phyloP scores from a whole-genome alignment of 2,329 filamentous ascomycete genomes.

The Phoma sp. region DNA sequence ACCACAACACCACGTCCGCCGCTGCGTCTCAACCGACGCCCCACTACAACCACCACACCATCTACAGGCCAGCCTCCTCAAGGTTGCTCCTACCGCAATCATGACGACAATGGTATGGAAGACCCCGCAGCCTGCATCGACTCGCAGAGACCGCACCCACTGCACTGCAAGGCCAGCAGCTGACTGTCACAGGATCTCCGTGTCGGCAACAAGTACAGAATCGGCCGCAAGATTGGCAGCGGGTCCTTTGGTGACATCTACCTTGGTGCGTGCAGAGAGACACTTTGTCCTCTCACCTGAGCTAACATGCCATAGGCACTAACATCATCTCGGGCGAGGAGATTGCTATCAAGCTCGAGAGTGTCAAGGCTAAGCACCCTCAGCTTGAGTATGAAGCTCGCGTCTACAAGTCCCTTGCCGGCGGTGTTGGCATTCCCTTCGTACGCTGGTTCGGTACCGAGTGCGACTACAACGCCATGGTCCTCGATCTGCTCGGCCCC shows the following conservation, averaged over 20 bases:
- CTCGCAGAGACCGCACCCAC: conserved; percentile 19
- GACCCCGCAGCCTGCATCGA: conserved; percentile 42
- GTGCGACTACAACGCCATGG: conserved; percentile 99
- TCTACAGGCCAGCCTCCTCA: conserved; percentile 41
- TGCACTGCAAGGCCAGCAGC: conserved; percentile 21
- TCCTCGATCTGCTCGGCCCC: conserved; percentile 93
- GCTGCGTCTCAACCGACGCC: conserved; percentile 29
- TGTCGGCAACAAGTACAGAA: conserved; percentile 99
- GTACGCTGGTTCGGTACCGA: conserved; percentile 99
- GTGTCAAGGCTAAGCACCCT: conserved; percentile 98
- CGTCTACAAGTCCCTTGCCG: conserved; percentile 87
- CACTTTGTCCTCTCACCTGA: conserved; percentile 1
- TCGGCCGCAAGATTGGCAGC: conserved; percentile 98
- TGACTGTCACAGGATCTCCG: conserved; percentile 78
- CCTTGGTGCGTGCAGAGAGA: conserved; percentile 63
- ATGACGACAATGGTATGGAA: conserved; percentile 69
- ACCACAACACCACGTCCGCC: conserved; percentile 27
- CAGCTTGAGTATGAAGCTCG: conserved; percentile 98
- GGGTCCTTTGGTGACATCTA: conserved; percentile 99
- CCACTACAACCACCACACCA: conserved; percentile 24
- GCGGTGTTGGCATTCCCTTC: conserved; percentile 96
- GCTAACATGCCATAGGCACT: conserved; percentile 67
- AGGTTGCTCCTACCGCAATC: conserved; percentile 46
- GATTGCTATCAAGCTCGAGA: conserved; percentile 99
- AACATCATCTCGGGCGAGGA: conserved; percentile 99